phyloP scores from a whole-genome alignment of 495 filamentous ascomycete species.

The Tetracladium marchalianum region DNA sequence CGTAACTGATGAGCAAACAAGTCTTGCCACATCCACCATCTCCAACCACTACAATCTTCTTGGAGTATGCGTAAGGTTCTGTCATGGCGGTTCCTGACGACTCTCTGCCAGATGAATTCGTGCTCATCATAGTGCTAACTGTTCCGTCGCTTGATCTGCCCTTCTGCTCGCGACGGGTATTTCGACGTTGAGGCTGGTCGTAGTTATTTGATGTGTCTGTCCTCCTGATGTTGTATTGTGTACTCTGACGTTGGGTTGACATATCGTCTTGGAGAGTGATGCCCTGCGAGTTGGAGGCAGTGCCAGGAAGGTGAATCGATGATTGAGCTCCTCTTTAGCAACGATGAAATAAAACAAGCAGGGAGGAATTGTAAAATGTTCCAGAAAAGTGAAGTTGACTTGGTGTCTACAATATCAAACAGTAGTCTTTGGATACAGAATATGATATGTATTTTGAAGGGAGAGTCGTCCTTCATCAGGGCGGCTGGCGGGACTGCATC shows the following conservation, averaged over 20 bases:
- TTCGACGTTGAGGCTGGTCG: constrained; percentile 36
- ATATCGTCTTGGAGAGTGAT: constrained; percentile 25
- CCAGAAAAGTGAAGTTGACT: too few species aligned
- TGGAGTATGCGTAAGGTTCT: constrained; percentile 81
- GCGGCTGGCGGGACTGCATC: too few species aligned
- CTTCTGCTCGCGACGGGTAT: constrained; percentile 39
- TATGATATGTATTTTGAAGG: too few species aligned
- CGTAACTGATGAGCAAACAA: constrained; percentile 95
- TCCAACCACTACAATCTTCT: constrained; percentile 97
- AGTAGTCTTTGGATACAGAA: too few species aligned
- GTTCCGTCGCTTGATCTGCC: constrained; percentile 52
- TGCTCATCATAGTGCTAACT: constrained; percentile 66
- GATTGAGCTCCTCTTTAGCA: too few species aligned
- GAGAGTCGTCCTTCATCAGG: too few species aligned
- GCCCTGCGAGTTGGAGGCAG: too few species aligned
- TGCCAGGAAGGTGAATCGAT: too few species aligned
- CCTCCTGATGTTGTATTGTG: constrained; percentile 39
- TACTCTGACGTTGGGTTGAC: constrained; percentile 38
- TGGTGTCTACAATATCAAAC: too few species aligned
- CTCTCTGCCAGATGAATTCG: constrained; percentile 54
- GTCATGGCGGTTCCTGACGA: constrained; percentile 79
- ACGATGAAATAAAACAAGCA: too few species aligned
- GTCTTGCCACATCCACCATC: constrained; percentile 99
- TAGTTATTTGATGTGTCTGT: constrained; percentile 34
- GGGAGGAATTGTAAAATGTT: too few species aligned